Base-by-base conservation (phyloP, 2,329 filamentous ascomycete genomes). In the Trichoderma lentiforme region DNA sequence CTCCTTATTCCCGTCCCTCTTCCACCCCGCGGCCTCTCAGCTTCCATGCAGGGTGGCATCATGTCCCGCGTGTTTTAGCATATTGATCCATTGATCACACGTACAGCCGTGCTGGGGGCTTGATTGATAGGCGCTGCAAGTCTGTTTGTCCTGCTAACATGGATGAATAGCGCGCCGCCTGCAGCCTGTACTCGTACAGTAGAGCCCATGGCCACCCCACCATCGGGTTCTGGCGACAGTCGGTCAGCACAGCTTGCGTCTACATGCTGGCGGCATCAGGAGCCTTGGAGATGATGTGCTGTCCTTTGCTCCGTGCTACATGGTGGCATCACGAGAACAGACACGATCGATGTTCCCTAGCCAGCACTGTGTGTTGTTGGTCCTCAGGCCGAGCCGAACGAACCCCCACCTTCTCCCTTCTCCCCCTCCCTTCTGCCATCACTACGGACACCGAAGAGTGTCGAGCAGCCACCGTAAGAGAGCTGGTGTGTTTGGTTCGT, bases 281-380 rank as follows among this genome's bases (percentile, higher is more conserved):
- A 65, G 43, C 43, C 43, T 53, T 53, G 57, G 36, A 24, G 4
- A 61, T 28, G 57, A 64, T 70, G 68, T 47, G 68, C 58, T 70
- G 68, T 63, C 68, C 60, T 63, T 30, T 64, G 43, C 60, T 39
- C 43, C 58, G 58, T 70, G 47, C 58, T 30, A 70, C 58, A 30
- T 64, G 60, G 57, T 61, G 11, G 66, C 66, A 69, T 69, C 66
- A 69, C 66, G 66, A 60, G 66, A 69, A 57, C 68, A 56, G 60
- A 43, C 68, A 12, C 39, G 11, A 14, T 26, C 15, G 26, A 34
- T 30, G 32, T 69, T 24, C 26, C n/a, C 36, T 57, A 36, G 66
- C 51, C 64, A 30, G 30, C 51, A 30, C 24, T 26, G 18, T 51
- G n/a, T 26, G 24, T 53, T 21, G 66, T 32, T 53, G 36, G 57